Base-by-base conservation (phyloP, 2,329 filamentous ascomycete species). In the Colletotrichum paranaense region DNA sequence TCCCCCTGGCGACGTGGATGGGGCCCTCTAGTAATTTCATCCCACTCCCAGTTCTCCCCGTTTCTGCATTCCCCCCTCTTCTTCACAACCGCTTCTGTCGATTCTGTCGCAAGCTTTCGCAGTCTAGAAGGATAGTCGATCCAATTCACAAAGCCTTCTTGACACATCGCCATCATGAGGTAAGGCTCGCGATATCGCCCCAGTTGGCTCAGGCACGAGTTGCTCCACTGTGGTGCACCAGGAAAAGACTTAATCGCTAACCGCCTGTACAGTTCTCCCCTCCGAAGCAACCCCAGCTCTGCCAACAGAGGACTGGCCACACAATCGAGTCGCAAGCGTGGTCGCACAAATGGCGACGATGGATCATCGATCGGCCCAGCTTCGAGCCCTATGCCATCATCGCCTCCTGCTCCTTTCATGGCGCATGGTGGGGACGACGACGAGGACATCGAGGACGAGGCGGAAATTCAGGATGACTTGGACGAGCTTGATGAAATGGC, bases 401-500 rank as follows among this genome's bases (percentile, higher is more conserved):
- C 91, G 0, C 90, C 90, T 2, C 90, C 91, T 5, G 89, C 87
- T 55, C 91, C 91, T 78, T 85, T 87, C 82, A 91, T 94, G 75
- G 89, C 90, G 6, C 91, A 93, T 66, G 91, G 92, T 64, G 88
- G 86, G 38, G 92, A 94, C 74, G 91, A 93, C 57, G 88, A 92
- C 55, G 93, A 95, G 74, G 92, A 94, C 77, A 89, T 92, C 52
- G 88, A 94, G 68, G 91, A 93, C 63, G 92, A 94, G 63, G 88
- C 90, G 62, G 92, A 95, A 79, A 86, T 92, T 58, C 92, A 95
- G 76, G 92, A 92, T 76, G 92, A 93, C 76, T 87, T 92, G 22
- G 93, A 95, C 67, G 93, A 97, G 69, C 88, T 95, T 56, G 94
- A 97, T 77, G 93, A 95, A 80, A 91, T 91, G 86, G 93, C 94